A percentile compares a stretch with the other conserved stretches of the same genome.
Conservation (phyloP, 1,284 basidiomycete genomes). For the Neotropicomus parvogracilis region DNA sequence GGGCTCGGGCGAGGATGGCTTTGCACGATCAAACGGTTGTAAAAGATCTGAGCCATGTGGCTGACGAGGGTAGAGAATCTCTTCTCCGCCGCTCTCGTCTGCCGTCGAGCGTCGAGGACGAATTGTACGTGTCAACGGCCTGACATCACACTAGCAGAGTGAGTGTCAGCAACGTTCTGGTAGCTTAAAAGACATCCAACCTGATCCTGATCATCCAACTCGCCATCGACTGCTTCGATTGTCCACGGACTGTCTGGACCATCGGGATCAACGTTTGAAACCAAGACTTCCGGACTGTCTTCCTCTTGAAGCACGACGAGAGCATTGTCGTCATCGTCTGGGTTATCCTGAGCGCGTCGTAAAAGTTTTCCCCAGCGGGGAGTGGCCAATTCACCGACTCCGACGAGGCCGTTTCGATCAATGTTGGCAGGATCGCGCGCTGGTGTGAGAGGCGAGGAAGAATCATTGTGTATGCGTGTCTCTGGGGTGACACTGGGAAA, state of each 20-base stretch:
- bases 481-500: slow-evolving; percentile 43
- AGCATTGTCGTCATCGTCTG: slow-evolving; percentile 31
- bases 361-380: slow-evolving; percentile 75
- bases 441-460: slow-evolving; percentile 73
- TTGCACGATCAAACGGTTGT: slow-evolving; percentile 35
- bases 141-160: slow-evolving; percentile 37
- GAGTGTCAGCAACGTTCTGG: slow-evolving; percentile 7
- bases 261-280: slow-evolving; percentile 41
- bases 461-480: slow-evolving; percentile 42
- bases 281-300: slow-evolving; percentile 40
- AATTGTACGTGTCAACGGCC: slow-evolving; percentile 45
- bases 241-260: slow-evolving; percentile 79
- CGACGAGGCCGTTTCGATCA: slow-evolving; percentile 85
- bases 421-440: slow-evolving; percentile 76
- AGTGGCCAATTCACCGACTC: slow-evolving; percentile 96
- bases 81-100: slow-evolving; percentile 78
- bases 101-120: slow-evolving; percentile 60
- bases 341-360: slow-evolving; percentile 32
- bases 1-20: slow-evolving; percentile 29
- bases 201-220: slow-evolving; percentile 64
- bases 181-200: slow-evolving; percentile 36
- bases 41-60: slow-evolving; percentile 35
- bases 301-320: slow-evolving; percentile 42
- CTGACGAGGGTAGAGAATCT: slow-evolving; percentile 77
- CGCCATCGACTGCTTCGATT: slow-evolving; percentile 79